These are phyloP conservation scores for Coemansia sp. DNA, from an alignment of 192 early-diverging fungal species.

Conservation along the genomic window DNA sequence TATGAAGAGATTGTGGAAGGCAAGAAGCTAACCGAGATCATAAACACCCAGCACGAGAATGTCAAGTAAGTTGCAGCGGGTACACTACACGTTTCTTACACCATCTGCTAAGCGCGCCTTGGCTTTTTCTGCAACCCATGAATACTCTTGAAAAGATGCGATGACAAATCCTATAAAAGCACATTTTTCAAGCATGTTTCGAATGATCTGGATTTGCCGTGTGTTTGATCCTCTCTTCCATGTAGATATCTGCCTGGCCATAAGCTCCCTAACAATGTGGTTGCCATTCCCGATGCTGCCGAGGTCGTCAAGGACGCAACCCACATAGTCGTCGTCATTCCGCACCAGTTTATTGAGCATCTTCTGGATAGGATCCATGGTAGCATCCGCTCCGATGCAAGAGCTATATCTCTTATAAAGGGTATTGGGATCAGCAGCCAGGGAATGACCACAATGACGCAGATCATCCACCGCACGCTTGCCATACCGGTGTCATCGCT, in stretches of 20 bases:
- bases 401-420: slow-evolving; percentile 94
- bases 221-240: not conserved
- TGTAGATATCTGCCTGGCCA: slow-evolving; percentile 77
- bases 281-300: slow-evolving; percentile 80
- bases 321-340: slow-evolving; percentile 92
- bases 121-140: too few relatives aligned
- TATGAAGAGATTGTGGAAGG: slow-evolving; percentile 89
- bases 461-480: slow-evolving; percentile 78
- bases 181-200: not conserved
- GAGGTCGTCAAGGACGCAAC: slow-evolving; percentile 80
- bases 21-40: slow-evolving; percentile 85
- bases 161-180: too few relatives aligned
- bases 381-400: slow-evolving; percentile 63
- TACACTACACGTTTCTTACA: slow-evolving; percentile 7
- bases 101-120: not conserved
- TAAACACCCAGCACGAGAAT: slow-evolving; percentile 93
- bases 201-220: not conserved
- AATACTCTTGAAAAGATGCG: too few relatives aligned
- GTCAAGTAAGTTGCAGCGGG: slow-evolving; percentile 57
- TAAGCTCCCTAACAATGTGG: slow-evolving; percentile 79
- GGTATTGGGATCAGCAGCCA: slow-evolving; percentile 78
- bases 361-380: slow-evolving; percentile 63
- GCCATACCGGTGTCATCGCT: slow-evolving; percentile 78
- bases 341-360: slow-evolving; percentile 93
- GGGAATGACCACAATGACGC: slow-evolving; percentile 77